phyloP scores from a whole-genome alignment of 768 basidiomycete genomes.

The Gyrodon lividus region DNA sequence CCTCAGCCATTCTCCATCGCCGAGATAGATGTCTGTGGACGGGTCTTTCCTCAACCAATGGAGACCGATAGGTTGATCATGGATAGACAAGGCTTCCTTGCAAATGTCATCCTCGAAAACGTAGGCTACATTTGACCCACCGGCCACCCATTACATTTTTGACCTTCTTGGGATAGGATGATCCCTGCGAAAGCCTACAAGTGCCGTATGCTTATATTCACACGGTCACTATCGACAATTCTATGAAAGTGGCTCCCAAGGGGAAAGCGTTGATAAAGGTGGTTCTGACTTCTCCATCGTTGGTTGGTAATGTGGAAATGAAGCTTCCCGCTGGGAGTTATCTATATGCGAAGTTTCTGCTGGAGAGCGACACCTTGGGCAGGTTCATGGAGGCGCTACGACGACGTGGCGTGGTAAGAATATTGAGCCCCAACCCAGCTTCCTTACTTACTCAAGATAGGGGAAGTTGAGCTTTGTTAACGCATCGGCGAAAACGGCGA shows the following conservation, averaged over 20 bases:
- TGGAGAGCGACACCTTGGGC: conserved; percentile 33
- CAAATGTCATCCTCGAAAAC: conserved; percentile 40
- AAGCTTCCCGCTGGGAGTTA: conserved; percentile 18
- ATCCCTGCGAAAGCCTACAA: conserved; percentile 50
- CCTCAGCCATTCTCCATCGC: conserved; percentile 57
- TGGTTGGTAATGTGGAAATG: conserved; percentile 33
- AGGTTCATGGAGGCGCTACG: conserved; percentile 44
- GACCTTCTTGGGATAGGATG: conserved; percentile 36
- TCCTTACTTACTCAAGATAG: conserved; percentile 14
- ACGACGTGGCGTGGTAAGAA: conserved; percentile 47
- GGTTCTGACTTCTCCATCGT: conserved; percentile 37
- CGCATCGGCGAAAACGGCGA: conserved; percentile 11
- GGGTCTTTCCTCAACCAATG: conserved; percentile 34
- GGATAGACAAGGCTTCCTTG: conserved; percentile 51
- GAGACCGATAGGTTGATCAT: conserved; percentile 48
- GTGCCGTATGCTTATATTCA: conserved; percentile 39
- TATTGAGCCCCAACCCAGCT: neutral
- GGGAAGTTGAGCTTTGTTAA: conserved; percentile 32
- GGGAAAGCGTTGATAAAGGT: conserved; percentile 29
- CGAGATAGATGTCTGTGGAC: conserved; percentile 38
- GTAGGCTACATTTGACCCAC: conserved; percentile 5
- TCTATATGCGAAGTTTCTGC: conserved; percentile 36
- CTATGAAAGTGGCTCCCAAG: conserved; percentile 17
- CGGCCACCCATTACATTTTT: neutral
- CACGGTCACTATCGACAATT: conserved; percentile 25